Evolutionary conservation across 2,329 filamentous ascomycete species (phyloP).

Genomic region (Fusarium newnesense): DNA sequence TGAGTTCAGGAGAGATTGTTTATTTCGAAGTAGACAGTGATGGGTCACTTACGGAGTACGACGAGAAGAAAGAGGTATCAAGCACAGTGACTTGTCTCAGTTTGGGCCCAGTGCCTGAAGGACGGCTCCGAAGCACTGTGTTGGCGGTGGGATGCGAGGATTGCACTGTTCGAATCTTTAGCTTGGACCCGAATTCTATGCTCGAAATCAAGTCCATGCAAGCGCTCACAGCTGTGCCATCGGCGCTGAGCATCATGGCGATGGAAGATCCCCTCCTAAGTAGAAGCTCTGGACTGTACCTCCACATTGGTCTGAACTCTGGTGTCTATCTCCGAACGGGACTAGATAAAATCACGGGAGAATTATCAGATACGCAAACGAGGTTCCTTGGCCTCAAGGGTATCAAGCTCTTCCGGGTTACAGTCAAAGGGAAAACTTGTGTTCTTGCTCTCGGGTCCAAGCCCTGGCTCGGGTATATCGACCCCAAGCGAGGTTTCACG

Average conservation of each 20-base stretch:
- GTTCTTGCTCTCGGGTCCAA: constrained; percentile 90
- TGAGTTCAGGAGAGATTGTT: constrained; percentile 95
- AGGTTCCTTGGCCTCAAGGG: constrained; percentile 93
- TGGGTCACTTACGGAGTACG: constrained; percentile 89
- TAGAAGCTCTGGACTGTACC: constrained; percentile 87
- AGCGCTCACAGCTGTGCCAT: constrained; percentile 89
- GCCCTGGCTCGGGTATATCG: constrained; percentile 93
- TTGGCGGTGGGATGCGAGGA: constrained; percentile 97
- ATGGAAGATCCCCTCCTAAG: constrained; percentile 90
- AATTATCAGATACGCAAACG: constrained; percentile 92
- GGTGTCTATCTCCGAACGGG: constrained; percentile 96
- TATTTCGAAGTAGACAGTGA: constrained; percentile 98
- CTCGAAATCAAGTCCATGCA: constrained; percentile 95
- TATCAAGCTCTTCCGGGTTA: constrained; percentile 88
- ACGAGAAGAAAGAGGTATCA: constrained; percentile 93
- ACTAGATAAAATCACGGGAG: constrained; percentile 92
- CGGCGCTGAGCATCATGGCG: constrained; percentile 87
- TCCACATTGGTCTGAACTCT: constrained; percentile 95
- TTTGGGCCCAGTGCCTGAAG: constrained; percentile 90
- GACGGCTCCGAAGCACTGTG: constrained; percentile 87
- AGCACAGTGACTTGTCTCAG: constrained; percentile 94
- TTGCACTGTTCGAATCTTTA: constrained; percentile 91
- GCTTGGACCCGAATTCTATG: constrained; percentile 87
- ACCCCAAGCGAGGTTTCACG: constrained; percentile 87
- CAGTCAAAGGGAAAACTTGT: constrained; percentile 82